A percentile compares a stretch with the other conserved stretches of the same genome.
phyloP scores from a whole-genome alignment of 371 early-diverging fungal species.

The Sanchytrium tribonematis region DNA sequence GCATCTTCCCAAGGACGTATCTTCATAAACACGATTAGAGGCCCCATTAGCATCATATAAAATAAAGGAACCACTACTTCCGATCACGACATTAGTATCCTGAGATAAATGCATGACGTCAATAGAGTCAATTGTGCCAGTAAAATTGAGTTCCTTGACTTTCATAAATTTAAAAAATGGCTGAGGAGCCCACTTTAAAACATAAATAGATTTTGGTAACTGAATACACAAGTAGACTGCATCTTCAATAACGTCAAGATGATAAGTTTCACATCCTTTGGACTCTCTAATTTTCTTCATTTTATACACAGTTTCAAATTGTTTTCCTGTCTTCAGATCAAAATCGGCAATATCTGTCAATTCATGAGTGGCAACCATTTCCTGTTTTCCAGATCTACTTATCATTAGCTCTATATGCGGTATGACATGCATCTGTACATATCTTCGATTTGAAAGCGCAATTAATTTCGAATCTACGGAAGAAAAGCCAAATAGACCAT shows the following conservation, averaged over 20 bases:
- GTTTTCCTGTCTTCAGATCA: too few species aligned
- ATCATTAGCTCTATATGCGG: slow-evolving; percentile 14
- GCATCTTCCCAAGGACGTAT: too few species aligned
- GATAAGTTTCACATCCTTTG: slow-evolving; percentile 16
- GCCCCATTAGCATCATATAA: too few species aligned
- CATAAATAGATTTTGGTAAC: slow-evolving; percentile 10
- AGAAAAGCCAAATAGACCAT: slow-evolving; percentile 19
- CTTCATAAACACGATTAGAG: too few species aligned
- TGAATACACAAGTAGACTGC: slow-evolving; percentile 15
- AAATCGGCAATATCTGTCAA: too few species aligned
- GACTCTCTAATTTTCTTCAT: slow-evolving; percentile 11
- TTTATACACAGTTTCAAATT: background rate
- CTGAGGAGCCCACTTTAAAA: slow-evolving; percentile 21
- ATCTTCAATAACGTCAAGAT: slow-evolving; percentile 10
- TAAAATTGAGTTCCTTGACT: slow-evolving; percentile 18
- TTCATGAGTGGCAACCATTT: too few species aligned
- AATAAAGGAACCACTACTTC: too few species aligned
- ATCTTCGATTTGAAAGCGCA: slow-evolving; percentile 16
- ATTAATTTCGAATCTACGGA: slow-evolving; percentile 14
- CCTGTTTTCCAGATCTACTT: slow-evolving; percentile 14
- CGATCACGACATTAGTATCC: too few species aligned
- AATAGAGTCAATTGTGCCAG: too few species aligned
- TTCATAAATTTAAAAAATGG: slow-evolving; percentile 23
- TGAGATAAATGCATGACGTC: too few species aligned
- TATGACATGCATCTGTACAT: slow-evolving; percentile 15